A percentile compares a stretch with the other conserved stretches of the same genome.
Conservation (phyloP, 2,329 filamentous ascomycete species). For the Waltergamsia citrina region DNA sequence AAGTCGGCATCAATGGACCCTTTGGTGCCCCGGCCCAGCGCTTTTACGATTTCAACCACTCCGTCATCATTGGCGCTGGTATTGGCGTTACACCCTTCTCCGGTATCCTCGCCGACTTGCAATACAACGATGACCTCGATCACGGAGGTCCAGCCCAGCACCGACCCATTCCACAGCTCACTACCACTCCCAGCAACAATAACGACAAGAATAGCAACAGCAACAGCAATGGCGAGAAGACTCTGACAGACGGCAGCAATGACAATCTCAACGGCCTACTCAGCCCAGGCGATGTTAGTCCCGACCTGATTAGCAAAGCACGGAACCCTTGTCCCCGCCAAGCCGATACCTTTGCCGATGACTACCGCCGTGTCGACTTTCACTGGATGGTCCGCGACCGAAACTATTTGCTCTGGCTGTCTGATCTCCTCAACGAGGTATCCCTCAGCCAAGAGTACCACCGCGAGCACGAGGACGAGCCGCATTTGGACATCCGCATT, state of each 20-base stretch:
- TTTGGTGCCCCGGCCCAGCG: conserved; percentile 49
- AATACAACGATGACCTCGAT: conserved; percentile 31
- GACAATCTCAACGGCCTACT: background rate
- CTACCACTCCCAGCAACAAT: too few relatives aligned
- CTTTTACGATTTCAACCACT: conserved; percentile 48
- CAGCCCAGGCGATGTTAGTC: background rate
- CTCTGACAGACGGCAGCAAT: background rate
- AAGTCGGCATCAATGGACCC: conserved; percentile 45
- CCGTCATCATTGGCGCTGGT: conserved; percentile 44
- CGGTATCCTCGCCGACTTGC: conserved; percentile 44
- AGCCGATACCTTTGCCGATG: conserved; percentile 17
- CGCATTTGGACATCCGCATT: conserved; percentile 42
- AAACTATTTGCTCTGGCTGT: conserved; percentile 48
- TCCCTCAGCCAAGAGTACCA: conserved; percentile 26
- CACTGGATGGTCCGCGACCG: conserved; percentile 51
- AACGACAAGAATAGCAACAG: background rate
- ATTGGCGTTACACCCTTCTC: conserved; percentile 51
- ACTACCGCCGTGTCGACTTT: conserved; percentile 44
- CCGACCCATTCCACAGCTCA: background rate
- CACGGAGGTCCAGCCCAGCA: conserved; percentile 14
- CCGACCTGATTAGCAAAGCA: conserved; percentile 8
- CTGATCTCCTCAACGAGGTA: conserved; percentile 42
- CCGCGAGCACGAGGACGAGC: conserved; percentile 21
- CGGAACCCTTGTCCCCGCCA: conserved; percentile 9
- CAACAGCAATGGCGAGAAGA: background rate